Evolutionary conservation across 768 basidiomycete genomes (phyloP), one percentile per base, ranked within the genome.

Genomic region (Phylloporus scabripes): DNA sequence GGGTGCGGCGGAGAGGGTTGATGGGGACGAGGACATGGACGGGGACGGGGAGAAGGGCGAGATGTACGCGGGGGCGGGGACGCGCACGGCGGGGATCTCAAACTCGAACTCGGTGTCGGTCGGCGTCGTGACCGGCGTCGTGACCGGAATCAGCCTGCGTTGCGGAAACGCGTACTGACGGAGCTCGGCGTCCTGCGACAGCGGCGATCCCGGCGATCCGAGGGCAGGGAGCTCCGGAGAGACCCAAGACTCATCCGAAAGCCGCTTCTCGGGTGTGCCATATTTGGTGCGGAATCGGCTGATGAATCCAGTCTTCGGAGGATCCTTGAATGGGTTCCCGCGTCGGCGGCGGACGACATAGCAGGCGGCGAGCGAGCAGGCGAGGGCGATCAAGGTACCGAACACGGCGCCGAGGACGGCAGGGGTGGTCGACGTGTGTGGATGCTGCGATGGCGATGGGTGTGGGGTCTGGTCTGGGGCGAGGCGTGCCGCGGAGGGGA

Each of bases 161-260:
- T 49, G 42, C 14, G 58, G 34, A 38, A 14, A 45, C 11, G 37
- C 37, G 36, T 52, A 52, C 12, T 31, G 60, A 32, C 45, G 36
- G 6, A 56, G 34, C 7, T 59, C 50, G 32, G 50, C 33, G 36
- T 57, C 52, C 7, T 54, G 50, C 11, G 45, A 46, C 9, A 50
- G 39, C 15, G 50, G 51, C 8, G 57, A 48, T 15, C 29, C 54
- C 5, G 58, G 46, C 6, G 50, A 52, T 2, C 15, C 38, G 7
- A 46, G 42, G 1, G 20, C 7, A 5, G 60, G 52, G 17, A 61
- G 49, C 4, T 15, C 4, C 0, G 58, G 60, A 0, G 60, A 57
- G 45, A 61, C 60, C 60, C 60, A 62, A 5, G 60, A 62, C 14
- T 62, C 60, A 21, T 62, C 53, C 1, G 61, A 62, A 18, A 63